Percentiles rank a stretch among this genome's conserved stretches.
phyloP scores from a whole-genome alignment of 169 alveolate genomes.

The Perkinsus olseni region DNA sequence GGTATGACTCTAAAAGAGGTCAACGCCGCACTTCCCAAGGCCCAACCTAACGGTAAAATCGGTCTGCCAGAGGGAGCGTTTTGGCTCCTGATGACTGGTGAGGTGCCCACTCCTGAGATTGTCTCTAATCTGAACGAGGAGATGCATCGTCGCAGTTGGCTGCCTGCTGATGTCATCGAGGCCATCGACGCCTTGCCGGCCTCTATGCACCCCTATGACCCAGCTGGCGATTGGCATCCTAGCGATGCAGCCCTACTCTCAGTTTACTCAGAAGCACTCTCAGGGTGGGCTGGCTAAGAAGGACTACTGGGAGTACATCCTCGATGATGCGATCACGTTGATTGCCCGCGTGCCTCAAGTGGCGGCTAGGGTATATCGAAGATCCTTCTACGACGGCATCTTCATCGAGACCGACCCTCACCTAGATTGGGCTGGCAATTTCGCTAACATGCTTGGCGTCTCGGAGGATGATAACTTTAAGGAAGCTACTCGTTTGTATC shows the following conservation, averaged over 20 bases:
- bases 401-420: conserved; percentile 36
- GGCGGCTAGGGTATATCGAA: conserved; percentile 67
- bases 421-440: conserved; percentile 67
- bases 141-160: conserved; percentile 49
- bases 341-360: conserved; percentile 54
- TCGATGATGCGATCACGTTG: conserved; percentile 75
- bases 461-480: conserved; percentile 34
- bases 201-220: conserved; percentile 88
- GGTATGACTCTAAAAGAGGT: conserved; percentile 71
- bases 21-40: conserved; percentile 57
- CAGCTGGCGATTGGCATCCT: conserved; percentile 75
- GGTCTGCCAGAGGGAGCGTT: conserved; percentile 86
- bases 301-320: conserved; percentile 73
- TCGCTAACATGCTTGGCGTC: conserved; percentile 60
- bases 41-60: conserved; percentile 51
- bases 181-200: conserved; percentile 66
- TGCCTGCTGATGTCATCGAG: conserved; percentile 63
- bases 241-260: conserved; percentile 69
- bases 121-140: conserved; percentile 54
- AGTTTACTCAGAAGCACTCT: conserved; percentile 48
- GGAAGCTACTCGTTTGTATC: conserved; percentile 53
- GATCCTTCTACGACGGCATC: conserved; percentile 40
- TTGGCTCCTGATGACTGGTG: conserved; percentile 85
- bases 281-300: conserved; percentile 36
- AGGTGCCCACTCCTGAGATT: conserved; percentile 63